Evolutionary conservation across 306 rosid genomes (phyloP), one percentile per base, ranked within the genome.

Genomic region (Sechiopsis laciniata): DNA sequence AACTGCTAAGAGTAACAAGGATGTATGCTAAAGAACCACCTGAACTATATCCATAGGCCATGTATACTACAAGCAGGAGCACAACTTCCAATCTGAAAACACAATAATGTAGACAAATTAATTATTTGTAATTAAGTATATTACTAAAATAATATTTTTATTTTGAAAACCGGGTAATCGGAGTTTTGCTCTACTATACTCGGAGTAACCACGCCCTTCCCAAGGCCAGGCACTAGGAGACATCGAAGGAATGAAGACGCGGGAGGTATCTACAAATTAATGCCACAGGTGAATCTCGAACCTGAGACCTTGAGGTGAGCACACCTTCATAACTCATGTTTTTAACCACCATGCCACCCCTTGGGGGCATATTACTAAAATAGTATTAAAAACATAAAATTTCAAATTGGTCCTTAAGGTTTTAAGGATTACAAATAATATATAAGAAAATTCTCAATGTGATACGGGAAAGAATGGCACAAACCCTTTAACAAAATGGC

Each of bases 401-500:
- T 7, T 55, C 22, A 55, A 55, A n/a, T 7, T 55, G 0, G 12
- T 55, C 10, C 59, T 55, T 17, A 17, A 0, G 1, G 1, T 2
- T 7, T n/a, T 54, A n/a, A 8, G 9, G 9, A 7, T 55, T 17
- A 53, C 61, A 67, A 67, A 67, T 67, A 67, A 56, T 10, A 59
- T 8, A 3, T 17, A 10, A 15, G 20, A 16, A 21, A 48, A 21
- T 2, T 22, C 21, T 21, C 53, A 13, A 37, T 20, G 42, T 69
- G 57, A 21, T 5, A 71, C 58, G 64, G 78, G 55, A 78, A 71
- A 79, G 71, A 74, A 73, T 54, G 72, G 78, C 16, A 24, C 85
- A 77, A 60, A 93, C 98, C 92, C 98, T 85, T 90, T 90, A 40
- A 89, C 91, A 85, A 94, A 94, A 85, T 94, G 98, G 82, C 98